Evolutionary conservation across 495 filamentous ascomycete genomes (phyloP).

Genomic region (Hypomontagnella monticulosa): DNA sequence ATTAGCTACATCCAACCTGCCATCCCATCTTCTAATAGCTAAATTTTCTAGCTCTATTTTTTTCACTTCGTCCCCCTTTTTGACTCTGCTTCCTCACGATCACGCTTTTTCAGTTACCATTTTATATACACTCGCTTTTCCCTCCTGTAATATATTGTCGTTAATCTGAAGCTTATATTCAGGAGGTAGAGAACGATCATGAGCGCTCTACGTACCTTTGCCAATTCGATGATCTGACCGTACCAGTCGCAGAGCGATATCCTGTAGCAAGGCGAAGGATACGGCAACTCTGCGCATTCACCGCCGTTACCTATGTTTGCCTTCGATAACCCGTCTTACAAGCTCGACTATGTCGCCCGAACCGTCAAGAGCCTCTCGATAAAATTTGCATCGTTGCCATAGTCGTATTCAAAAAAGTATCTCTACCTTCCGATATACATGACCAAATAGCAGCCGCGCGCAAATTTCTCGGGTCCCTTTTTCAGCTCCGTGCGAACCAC

Average conservation of each 20-base stretch:
- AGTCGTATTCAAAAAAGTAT: slow-evolving; percentile 29
- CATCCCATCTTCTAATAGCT: slow-evolving; percentile 5
- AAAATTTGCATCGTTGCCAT: slow-evolving; percentile 35
- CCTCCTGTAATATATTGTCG: slow-evolving; percentile 7
- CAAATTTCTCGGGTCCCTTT: slow-evolving; percentile 16
- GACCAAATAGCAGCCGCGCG: slow-evolving; percentile 28
- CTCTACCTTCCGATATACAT: slow-evolving; percentile 27
- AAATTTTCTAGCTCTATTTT: slow-evolving; percentile 30
- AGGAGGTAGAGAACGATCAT: slow-evolving; percentile 25
- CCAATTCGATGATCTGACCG: slow-evolving; percentile 41
- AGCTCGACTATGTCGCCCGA: slow-evolving; percentile 46
- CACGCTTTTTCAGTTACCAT: slow-evolving; percentile 12
- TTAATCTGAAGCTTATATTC: slow-evolving; percentile 6
- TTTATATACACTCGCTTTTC: slow-evolving; percentile 27
- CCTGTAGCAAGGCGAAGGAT: slow-evolving; percentile 23
- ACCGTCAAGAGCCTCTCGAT: slow-evolving; percentile 39
- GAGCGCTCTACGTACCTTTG: slow-evolving; percentile 23
- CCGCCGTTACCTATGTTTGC: slow-evolving; percentile 41
- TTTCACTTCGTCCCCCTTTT: slow-evolving; percentile 3
- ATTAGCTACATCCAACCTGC: slow-evolving; percentile 1
- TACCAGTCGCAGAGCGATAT: slow-evolving; percentile 28
- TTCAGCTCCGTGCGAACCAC: slow-evolving; percentile 25
- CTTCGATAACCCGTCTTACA: slow-evolving; percentile 26
- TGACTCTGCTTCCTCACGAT: not conserved
- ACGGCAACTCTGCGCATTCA: slow-evolving; percentile 21